Conservation (phyloP, 2,329 filamentous ascomycete genomes). For the Aureobasidium sp. region DNA sequence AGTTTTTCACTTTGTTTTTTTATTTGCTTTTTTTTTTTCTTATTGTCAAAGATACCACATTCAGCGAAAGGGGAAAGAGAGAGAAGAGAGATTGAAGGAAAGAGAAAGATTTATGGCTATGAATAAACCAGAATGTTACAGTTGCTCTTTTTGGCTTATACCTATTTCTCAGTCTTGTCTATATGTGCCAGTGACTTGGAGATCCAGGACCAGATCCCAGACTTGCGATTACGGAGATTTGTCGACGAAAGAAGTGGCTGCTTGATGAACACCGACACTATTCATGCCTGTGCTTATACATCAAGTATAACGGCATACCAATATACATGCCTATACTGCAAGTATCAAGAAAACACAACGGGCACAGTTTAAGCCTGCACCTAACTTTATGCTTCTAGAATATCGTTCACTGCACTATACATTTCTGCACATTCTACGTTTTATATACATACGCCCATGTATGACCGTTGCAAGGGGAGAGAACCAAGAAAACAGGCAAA, state of each 20-base stretch:
- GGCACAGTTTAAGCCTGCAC: background rate
- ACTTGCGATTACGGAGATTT: background rate
- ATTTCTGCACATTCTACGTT: background rate
- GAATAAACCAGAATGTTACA: background rate
- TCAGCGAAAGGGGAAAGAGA: background rate
- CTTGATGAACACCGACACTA: background rate
- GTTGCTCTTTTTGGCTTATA: constrained; percentile 1
- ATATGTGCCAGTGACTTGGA: background rate
- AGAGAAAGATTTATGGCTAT: constrained; percentile 8
- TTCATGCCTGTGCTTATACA: background rate
- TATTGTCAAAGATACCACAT: constrained; percentile 11
- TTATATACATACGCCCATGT: background rate
- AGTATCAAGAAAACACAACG: background rate
- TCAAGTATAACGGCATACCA: background rate
- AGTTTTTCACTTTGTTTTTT: background rate
- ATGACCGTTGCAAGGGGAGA: background rate
- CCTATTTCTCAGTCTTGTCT: background rate
- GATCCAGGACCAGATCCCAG: background rate
- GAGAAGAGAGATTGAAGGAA: background rate
- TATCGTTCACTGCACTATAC: background rate
- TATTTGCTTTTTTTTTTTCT: background rate
- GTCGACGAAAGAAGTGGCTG: background rate
- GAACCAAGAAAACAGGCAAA: background rate
- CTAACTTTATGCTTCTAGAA: background rate
- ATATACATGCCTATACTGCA: background rate